Conservation (phyloP, 2,329 filamentous ascomycete species). For the Ophiostoma novo-ulmi region DNA sequence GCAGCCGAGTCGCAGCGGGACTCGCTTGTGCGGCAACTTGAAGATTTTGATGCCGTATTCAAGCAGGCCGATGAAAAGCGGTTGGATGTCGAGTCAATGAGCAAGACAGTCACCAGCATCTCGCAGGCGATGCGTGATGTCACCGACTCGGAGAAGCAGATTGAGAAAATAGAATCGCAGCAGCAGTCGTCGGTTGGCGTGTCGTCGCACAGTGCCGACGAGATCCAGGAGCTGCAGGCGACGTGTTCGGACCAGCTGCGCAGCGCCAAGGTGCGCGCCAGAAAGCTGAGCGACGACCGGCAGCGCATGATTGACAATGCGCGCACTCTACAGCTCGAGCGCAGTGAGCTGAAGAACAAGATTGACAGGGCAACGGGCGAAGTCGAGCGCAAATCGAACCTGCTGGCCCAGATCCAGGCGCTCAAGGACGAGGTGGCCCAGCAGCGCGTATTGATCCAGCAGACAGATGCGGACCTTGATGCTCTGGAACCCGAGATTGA, state of each 20-base stretch:
- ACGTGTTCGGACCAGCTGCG: slow-evolving; percentile 62
- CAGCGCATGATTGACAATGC: slow-evolving; percentile 66
- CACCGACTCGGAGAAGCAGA: slow-evolving; percentile 62
- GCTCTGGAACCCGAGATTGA: slow-evolving; percentile 68
- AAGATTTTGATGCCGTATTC: slow-evolving; percentile 63
- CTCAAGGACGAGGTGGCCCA: slow-evolving; percentile 62
- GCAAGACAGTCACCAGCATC: slow-evolving; percentile 72
- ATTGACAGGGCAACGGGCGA: slow-evolving; percentile 66
- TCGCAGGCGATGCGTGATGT: slow-evolving; percentile 68
- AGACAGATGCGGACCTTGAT: slow-evolving; percentile 67
- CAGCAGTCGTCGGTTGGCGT: not conserved
- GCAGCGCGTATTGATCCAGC: slow-evolving; percentile 64
- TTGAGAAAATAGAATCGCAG: slow-evolving; percentile 63
- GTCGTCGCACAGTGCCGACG: slow-evolving; percentile 65
- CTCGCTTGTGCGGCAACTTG: slow-evolving; percentile 54
- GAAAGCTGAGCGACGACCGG: slow-evolving; percentile 62
- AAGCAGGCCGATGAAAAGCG: slow-evolving; percentile 55
- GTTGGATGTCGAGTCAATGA: slow-evolving; percentile 59
- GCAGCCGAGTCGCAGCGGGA: slow-evolving; percentile 54
- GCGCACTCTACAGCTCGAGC: slow-evolving; percentile 67
- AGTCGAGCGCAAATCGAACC: slow-evolving; percentile 71
- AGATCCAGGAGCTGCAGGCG: slow-evolving; percentile 73
- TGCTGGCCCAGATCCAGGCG: slow-evolving; percentile 67
- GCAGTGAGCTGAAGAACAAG: slow-evolving; percentile 68
- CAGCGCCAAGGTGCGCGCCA: slow-evolving; percentile 56